Evolutionary conservation across 2,329 filamentous ascomycete species (phyloP).

Genomic region (Cytospora piceae): DNA sequence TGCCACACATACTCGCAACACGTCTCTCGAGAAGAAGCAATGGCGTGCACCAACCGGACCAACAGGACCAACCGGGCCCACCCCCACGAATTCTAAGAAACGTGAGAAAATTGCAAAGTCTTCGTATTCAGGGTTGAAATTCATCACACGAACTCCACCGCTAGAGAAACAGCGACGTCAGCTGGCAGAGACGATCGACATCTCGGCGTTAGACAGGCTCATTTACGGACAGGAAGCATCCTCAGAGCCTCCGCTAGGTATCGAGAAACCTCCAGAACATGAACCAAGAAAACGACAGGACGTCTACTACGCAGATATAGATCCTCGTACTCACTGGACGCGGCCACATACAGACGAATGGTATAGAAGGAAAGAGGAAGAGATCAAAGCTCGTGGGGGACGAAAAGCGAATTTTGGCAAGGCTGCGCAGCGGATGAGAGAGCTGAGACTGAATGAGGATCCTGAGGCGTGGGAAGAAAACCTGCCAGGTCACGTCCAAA

Average conservation of each 20-base stretch:
- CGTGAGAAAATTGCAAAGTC: slow-evolving; percentile 9
- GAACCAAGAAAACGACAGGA: slow-evolving; percentile 29
- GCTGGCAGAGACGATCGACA: slow-evolving; percentile 21
- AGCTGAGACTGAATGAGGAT: slow-evolving; percentile 36
- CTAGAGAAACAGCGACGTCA: slow-evolving; percentile 26
- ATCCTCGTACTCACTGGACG: slow-evolving; percentile 55
- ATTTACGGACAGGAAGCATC: slow-evolving; percentile 36
- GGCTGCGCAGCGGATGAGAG: slow-evolving; percentile 44
- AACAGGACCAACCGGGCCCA: not conserved
- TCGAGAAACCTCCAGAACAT: slow-evolving; percentile 25
- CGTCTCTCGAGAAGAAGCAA: slow-evolving; percentile 5
- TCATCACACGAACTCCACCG: slow-evolving; percentile 12
- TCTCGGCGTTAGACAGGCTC: slow-evolving; percentile 33
- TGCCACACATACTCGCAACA: slow-evolving; percentile 12
- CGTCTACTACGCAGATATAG: slow-evolving; percentile 49
- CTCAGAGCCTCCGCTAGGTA: slow-evolving; percentile 32
- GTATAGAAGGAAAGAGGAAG: slow-evolving; percentile 51
- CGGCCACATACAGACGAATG: slow-evolving; percentile 49
- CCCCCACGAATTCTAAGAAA: not conserved
- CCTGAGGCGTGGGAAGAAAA: slow-evolving; percentile 35
- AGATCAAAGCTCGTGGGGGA: slow-evolving; percentile 53
- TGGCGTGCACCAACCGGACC: slow-evolving; percentile 3
- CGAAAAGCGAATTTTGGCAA: slow-evolving; percentile 57
- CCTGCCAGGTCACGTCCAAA: slow-evolving; percentile 49
- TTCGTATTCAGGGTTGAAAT: not conserved